phyloP scores from a whole-genome alignment of 352 stramenopile species.

The Plasmopara halstedii region DNA sequence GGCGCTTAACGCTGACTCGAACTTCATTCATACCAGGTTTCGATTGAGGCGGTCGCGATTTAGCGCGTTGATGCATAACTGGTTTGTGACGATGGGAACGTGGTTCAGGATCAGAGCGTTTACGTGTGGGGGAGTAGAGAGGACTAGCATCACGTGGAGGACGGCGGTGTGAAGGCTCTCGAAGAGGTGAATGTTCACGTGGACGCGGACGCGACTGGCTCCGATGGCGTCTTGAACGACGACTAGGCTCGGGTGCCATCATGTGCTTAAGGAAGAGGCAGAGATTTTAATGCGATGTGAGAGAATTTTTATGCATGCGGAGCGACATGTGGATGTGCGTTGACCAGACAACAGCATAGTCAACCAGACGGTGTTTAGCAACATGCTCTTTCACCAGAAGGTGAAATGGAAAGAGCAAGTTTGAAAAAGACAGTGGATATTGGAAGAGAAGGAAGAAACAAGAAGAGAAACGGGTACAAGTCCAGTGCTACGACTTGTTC shows the following conservation, averaged over 20 bases:
- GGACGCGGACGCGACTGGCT: constrained; percentile 14
- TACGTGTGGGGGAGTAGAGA: constrained; percentile 14
- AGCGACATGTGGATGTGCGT: constrained; percentile 3
- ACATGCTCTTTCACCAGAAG: neutral
- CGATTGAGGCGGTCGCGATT: constrained; percentile 16
- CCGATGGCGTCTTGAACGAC: constrained; percentile 17
- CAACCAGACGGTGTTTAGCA: neutral
- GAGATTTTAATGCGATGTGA: constrained; percentile 15
- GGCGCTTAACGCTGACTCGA: constrained; percentile 25
- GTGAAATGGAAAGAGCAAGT: constrained; percentile 19
- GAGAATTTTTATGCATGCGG: neutral
- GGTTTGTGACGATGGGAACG: constrained; percentile 10
- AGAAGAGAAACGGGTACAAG: too few species aligned
- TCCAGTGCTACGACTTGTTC: too few species aligned
- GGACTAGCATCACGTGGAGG: constrained; percentile 4
- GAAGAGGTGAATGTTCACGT: constrained; percentile 5
- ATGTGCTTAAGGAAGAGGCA: constrained; percentile 1
- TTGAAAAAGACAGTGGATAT: neutral
- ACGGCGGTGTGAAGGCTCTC: constrained; percentile 11
- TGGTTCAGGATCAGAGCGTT: constrained; percentile 13
- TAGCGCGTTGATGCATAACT: constrained; percentile 9
- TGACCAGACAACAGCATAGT: neutral
- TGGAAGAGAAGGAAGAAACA: too few species aligned
- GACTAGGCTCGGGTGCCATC: constrained; percentile 22
- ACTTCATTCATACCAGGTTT: constrained; percentile 7